Evolutionary conservation across 75 land plant genomes (phyloP).

Genomic region (Pseudotsuga menziesii): DNA sequence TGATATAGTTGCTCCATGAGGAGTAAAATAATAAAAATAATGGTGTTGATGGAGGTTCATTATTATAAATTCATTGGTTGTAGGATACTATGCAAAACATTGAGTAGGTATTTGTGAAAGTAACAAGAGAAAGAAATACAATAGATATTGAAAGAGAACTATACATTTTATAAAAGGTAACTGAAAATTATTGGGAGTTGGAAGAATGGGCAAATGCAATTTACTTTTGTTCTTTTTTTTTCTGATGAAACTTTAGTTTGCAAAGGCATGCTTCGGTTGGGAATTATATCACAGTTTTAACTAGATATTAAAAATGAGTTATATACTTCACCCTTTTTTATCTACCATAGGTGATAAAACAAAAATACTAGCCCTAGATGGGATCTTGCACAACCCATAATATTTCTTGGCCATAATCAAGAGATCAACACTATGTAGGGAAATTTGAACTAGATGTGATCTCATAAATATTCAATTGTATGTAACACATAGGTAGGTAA

Average conservation of each 20-base stretch:
- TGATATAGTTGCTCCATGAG: no score
- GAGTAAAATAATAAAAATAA: no score
- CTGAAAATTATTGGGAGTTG: no score
- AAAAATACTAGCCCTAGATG: conserved; percentile 95
- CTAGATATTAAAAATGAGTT: conserved; percentile 67
- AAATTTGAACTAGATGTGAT: conserved; percentile 94
- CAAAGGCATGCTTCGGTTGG: conserved; percentile 95
- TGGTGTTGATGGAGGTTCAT: no score
- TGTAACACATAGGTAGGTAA: no score
- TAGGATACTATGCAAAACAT: no score
- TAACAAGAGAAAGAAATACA: no score
- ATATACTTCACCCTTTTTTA: conserved; percentile 77
- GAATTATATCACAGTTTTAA: conserved; percentile 73
- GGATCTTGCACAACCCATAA: conserved; percentile 97
- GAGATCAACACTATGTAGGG: conserved; percentile 78
- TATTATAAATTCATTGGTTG: no score
- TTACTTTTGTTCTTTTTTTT: conserved; percentile 88
- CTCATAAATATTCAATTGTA: no score
- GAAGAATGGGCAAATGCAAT: conserved; percentile 63
- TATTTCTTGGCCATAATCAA: conserved; percentile 93
- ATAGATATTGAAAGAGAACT: no score
- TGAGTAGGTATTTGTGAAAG: no score
- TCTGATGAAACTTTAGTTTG: conserved; percentile 88
- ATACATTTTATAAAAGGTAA: no score
- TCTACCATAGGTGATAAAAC: conserved; percentile 87